These are phyloP conservation scores for Microcyclosporella mali DNA, from an alignment of 2,329 filamentous ascomycete species.

Conservation along the genomic window DNA sequence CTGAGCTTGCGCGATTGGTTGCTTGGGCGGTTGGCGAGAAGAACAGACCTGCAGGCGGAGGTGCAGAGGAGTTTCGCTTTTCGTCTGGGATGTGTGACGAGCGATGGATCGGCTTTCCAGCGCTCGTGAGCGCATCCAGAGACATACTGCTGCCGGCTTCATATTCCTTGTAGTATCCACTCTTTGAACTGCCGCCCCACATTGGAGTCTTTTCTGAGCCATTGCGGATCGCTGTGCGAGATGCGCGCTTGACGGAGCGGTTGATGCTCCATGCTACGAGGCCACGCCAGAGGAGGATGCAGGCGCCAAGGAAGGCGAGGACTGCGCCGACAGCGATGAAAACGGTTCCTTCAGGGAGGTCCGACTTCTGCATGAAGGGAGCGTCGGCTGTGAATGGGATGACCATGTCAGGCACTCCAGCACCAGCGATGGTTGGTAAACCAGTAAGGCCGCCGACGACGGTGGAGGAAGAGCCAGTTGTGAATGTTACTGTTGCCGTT, in stretches of 20 bases:
- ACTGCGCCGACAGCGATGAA: slow-evolving; percentile 92
- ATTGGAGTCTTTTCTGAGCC: slow-evolving; percentile 28
- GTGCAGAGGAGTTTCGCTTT: slow-evolving; percentile 39
- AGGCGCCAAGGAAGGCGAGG: slow-evolving; percentile 72
- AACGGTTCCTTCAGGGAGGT: slow-evolving; percentile 81
- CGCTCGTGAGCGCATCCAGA: slow-evolving; percentile 45
- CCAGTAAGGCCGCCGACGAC: slow-evolving; percentile 24
- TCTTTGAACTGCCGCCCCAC: slow-evolving; percentile 26
- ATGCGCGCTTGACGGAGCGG: slow-evolving; percentile 79
- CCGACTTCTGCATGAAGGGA: slow-evolving; percentile 86
- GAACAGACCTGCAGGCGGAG: slow-evolving; percentile 79
- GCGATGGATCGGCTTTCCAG: slow-evolving; percentile 29
- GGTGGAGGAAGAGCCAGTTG: slow-evolving; percentile 9
- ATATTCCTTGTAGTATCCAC: slow-evolving; percentile 36
- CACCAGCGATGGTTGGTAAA: slow-evolving; percentile 52
- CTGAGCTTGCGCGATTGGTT: slow-evolving; percentile 30
- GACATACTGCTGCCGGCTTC: slow-evolving; percentile 50
- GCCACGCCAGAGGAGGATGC: slow-evolving; percentile 80
- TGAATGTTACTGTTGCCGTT: slow-evolving; percentile 19
- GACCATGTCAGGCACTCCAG: slow-evolving; percentile 59
- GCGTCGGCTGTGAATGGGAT: slow-evolving; percentile 79
- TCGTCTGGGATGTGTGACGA: slow-evolving; percentile 4
- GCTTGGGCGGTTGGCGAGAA: slow-evolving; percentile 74
- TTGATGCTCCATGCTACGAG: slow-evolving; percentile 87
- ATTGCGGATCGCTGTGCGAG: slow-evolving; percentile 59